phyloP scores from a whole-genome alignment of 257 asterid genomes.

The Galeopsis tetrahit region DNA sequence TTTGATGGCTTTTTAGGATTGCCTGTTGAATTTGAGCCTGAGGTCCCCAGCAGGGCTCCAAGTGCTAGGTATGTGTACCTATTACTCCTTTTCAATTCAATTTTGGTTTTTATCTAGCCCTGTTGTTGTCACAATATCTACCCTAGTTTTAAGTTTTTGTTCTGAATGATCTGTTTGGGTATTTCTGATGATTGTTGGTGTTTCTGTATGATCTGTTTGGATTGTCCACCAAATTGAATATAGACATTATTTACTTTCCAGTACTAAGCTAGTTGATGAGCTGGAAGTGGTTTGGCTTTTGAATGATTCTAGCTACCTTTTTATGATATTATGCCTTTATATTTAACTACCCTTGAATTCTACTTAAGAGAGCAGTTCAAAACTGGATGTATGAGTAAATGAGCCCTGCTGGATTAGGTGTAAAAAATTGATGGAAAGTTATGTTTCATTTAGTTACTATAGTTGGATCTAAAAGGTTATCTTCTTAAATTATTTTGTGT shows the following conservation, averaged over 20 bases:
- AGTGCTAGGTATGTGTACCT: constrained; percentile 98
- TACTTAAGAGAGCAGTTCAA: too few species aligned
- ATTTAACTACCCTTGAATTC: neutral
- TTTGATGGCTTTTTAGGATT: constrained; percentile 94
- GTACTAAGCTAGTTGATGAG: neutral
- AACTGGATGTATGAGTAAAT: neutral
- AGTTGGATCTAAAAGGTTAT: neutral
- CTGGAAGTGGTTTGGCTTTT: constrained; percentile 12
- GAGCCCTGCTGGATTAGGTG: constrained; percentile 22
- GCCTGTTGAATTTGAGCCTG: constrained; percentile 95
- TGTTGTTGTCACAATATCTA: too few species aligned
- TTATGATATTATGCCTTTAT: neutral
- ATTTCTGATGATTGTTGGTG: neutral
- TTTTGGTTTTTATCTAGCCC: too few species aligned
- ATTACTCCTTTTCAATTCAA: neutral
- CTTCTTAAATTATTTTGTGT: constrained; percentile 6
- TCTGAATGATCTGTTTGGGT: neutral
- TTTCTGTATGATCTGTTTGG: constrained; percentile 1
- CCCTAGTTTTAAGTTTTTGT: too few species aligned
- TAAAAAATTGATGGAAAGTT: neutral
- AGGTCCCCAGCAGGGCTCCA: constrained; percentile 81
- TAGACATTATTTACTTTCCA: constrained; percentile 14
- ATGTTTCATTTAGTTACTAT: neutral
- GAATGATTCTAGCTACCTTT: constrained; percentile 19
- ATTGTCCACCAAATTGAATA: neutral